Evolutionary conservation across 176 grass and related monocot genomes (phyloP).

Genomic region (Juncus effusus): DNA sequence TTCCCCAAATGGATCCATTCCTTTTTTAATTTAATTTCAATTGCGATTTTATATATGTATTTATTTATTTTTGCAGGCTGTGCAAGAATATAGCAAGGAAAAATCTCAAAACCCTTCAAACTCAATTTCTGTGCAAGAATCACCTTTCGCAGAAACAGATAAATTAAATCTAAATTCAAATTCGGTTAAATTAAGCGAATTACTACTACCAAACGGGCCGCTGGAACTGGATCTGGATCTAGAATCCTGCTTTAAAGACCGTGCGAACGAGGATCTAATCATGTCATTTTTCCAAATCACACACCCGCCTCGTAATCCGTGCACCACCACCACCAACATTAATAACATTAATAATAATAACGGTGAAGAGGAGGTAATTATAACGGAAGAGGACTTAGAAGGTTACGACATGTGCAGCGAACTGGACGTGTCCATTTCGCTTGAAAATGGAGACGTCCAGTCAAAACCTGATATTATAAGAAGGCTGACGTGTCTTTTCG

Average conservation of each 20-base stretch:
- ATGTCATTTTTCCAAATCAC: constrained; percentile 45
- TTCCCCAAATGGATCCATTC: neutral
- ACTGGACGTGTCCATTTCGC: constrained; percentile 11
- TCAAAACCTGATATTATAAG: constrained; percentile 51
- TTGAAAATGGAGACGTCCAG: constrained; percentile 28
- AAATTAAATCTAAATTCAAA: neutral
- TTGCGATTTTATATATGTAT: neutral
- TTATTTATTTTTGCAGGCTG: constrained; percentile 47
- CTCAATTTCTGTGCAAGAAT: neutral
- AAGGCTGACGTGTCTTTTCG: constrained; percentile 73
- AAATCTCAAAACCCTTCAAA: neutral
- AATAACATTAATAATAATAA: neutral
- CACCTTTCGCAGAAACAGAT: constrained; percentile 9
- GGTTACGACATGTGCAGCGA: constrained; percentile 52
- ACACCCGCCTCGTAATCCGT: constrained; percentile 28
- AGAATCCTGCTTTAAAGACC: constrained; percentile 18
- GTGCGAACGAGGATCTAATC: constrained; percentile 41
- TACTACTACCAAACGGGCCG: neutral
- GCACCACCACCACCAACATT: constrained; percentile 14
- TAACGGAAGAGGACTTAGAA: constrained; percentile 86
- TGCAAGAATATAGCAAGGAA: constrained; percentile 44
- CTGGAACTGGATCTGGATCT: neutral
- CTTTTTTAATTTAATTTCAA: neutral
- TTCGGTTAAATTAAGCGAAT: constrained; percentile 10
- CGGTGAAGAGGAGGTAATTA: constrained; percentile 42